Percentiles rank a stretch among this genome's conserved stretches.
Evolutionary conservation across 345 rosid genomes (phyloP).

Genomic region (Murraya koenigii): DNA sequence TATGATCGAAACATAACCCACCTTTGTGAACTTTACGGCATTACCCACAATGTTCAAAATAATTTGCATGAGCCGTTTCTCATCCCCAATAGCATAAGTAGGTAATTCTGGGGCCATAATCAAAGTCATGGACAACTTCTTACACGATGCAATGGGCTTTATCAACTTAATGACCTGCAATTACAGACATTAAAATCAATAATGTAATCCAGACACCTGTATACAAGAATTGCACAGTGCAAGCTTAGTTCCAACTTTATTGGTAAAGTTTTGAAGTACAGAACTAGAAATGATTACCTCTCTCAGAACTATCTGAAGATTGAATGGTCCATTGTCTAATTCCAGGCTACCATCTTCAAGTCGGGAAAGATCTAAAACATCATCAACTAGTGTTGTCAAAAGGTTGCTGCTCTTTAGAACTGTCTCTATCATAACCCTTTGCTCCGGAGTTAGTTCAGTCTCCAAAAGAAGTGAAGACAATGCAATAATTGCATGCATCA

Average conservation of each 20-base stretch:
- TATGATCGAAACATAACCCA: slow-evolving; percentile 64
- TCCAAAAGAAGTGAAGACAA: slow-evolving; percentile 86
- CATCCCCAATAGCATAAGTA: slow-evolving; percentile 70
- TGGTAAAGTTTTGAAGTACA: background rate
- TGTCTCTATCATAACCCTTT: slow-evolving; percentile 85
- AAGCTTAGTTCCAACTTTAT: background rate
- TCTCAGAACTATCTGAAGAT: slow-evolving; percentile 61
- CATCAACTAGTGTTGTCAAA: slow-evolving; percentile 77
- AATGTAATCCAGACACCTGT: background rate
- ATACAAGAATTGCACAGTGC: background rate
- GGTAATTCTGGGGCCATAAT: slow-evolving; percentile 79
- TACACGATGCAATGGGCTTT: slow-evolving; percentile 79
- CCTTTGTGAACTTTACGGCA: slow-evolving; percentile 94
- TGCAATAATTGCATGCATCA: slow-evolving; percentile 86
- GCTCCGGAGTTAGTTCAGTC: slow-evolving; percentile 74
- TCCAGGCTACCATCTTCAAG: slow-evolving; percentile 92
- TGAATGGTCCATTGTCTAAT: slow-evolving; percentile 55
- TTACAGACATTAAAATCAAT: slow-evolving; percentile 2
- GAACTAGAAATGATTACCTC: slow-evolving; percentile 50
- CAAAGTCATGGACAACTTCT: slow-evolving; percentile 61
- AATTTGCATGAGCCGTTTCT: slow-evolving; percentile 80
- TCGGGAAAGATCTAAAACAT: slow-evolving; percentile 87
- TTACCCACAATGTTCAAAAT: slow-evolving; percentile 80
- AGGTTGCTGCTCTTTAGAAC: slow-evolving; percentile 90
- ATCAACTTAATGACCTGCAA: slow-evolving; percentile 65